Evolutionary conservation across 139 green algal genomes (phyloP), one percentile per base, ranked within the genome.

Genomic region (Chara braunii): DNA sequence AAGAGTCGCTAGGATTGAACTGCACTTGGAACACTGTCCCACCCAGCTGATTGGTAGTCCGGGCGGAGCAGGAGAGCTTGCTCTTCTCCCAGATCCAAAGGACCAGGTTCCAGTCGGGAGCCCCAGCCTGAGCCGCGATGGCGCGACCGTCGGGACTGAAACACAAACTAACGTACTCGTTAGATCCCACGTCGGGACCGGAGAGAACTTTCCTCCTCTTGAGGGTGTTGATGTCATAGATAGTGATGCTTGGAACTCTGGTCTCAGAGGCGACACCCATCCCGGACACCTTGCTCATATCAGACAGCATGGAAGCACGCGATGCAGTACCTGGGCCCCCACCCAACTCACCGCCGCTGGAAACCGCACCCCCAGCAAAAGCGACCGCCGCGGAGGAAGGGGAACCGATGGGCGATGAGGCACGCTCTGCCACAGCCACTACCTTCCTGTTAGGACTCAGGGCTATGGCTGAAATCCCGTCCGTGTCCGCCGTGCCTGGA

Each of bases 81-180:
- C 66, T 74, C 72, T 93, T 93, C 62, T 95, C 89, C 88, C 88
- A 95, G 0, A 80, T 62, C 87, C 87, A 95, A 29, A 95, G 60
- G 42, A 87, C 74, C 31, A 95, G 68, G 64, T 85, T 90, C 81
- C 85, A 95, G n/a, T 95, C 88, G 12, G 88, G 88, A 0, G 72
- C 81, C 12, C 86, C 89, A 22, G 82, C 84, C 60, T 94, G 89
- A 1, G 83, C 84, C 18, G 85, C 79, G 54, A 95, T 70, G 56
- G 85, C 77, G 66, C 87, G 87, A 5, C 82, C 84, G 59, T 95
- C 89, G 31, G 80, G 74, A 55, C 80, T 89, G 80, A 95, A 95
- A 1, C 70, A 75, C n/a, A 95, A 45, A 51, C 74, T 85, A 11
- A 87, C 83, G 70, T 91, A 94, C 45, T 95, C 88, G 86, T 94